Base-by-base conservation (phyloP, 169 alveolate species). In the Condylostoma magnum region DNA sequence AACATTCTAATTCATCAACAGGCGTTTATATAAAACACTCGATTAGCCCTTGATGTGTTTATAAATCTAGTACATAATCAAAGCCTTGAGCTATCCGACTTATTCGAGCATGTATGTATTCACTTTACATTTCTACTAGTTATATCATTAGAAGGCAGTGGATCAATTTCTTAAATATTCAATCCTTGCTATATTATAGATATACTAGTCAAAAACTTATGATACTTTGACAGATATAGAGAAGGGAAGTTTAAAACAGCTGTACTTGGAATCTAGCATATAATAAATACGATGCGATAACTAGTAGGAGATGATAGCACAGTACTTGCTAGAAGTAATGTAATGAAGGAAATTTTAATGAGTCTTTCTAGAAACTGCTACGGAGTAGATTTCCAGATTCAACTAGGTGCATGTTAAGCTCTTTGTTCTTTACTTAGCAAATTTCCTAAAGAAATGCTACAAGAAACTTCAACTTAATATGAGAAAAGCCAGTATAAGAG, bases 341-440 rank as follows among this genome's bases (percentile, higher is more conserved):
- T 57, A 1, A 41, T 63, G 15, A 63, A 44, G 33, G 58, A 63
- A 28, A 33, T 63, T n/a, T 25, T 63, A 18, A 25, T 63, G 3
- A 27, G 37, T 0, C 38, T 63, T 8, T 28, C 28, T 12, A 37
- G 73, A 5, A 63, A 54, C n/a, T 63, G 73, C 33, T 63, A 63
- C 31, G 22, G 46, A 31, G 58, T 20, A 4, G 73, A 63, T 6
- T 63, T 54, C 36, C 22, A 54, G 22, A 63, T 28, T 20, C 73
- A 63, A 43, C 25, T 63, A 4, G 73, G 73, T 15, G 73, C 73
- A 22, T 63, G 73, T 63, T 54, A 57, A n/a, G 73, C 58, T 43
- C 58, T 63, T 15, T 43, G 33, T 22, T 27, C 58, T 8, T 46
- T 63, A 2, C 31, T 63, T 18, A 1, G 30, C 4, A 33, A 33